A percentile compares a stretch with the other conserved stretches of the same genome.
Conservation (phyloP, 176 grass and related monocot genomes). For the Panicum miliaceum region DNA sequence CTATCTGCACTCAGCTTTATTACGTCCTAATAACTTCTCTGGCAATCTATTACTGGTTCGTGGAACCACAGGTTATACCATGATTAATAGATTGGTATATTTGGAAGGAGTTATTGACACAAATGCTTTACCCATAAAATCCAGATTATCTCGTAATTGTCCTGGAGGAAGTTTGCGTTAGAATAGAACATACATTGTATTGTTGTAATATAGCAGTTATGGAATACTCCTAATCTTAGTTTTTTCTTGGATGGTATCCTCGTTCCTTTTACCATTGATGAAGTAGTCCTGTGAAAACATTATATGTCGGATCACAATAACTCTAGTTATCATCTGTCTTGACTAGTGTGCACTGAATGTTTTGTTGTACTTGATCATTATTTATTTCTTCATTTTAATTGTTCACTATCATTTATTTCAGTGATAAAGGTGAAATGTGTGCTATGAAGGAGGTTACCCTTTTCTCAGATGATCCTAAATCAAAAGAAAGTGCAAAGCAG, state of each 20-base stretch:
- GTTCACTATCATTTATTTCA: conserved; percentile 40
- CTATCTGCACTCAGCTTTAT: background rate
- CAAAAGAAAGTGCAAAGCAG: conserved; percentile 95
- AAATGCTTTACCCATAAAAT: conserved; percentile 28
- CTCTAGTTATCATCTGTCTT: conserved; percentile 11
- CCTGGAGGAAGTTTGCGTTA: conserved; percentile 1
- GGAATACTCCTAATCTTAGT: conserved; percentile 13
- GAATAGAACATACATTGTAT: conserved; percentile 9
- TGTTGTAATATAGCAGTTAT: background rate
- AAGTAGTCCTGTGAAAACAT: conserved; percentile 25
- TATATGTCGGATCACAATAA: conserved; percentile 27
- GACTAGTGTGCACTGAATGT: conserved; percentile 18
- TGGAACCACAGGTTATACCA: conserved; percentile 10
- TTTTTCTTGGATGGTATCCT: conserved; percentile 26
- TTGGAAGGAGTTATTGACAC: background rate
- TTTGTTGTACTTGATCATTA: conserved; percentile 12
- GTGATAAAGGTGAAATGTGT: conserved; percentile 98
- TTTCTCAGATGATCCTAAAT: conserved; percentile 98
- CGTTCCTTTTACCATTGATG: conserved; percentile 3
- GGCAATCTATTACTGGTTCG: background rate
- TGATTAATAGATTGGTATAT: conserved; percentile 25
- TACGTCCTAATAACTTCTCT: background rate
- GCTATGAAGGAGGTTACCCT: conserved; percentile 99
- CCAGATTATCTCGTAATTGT: conserved; percentile 16
- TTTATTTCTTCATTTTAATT: conserved; percentile 35